phyloP scores from a whole-genome alignment of 2,329 filamentous ascomycete species.

The Colletotrichum euphorbiae region DNA sequence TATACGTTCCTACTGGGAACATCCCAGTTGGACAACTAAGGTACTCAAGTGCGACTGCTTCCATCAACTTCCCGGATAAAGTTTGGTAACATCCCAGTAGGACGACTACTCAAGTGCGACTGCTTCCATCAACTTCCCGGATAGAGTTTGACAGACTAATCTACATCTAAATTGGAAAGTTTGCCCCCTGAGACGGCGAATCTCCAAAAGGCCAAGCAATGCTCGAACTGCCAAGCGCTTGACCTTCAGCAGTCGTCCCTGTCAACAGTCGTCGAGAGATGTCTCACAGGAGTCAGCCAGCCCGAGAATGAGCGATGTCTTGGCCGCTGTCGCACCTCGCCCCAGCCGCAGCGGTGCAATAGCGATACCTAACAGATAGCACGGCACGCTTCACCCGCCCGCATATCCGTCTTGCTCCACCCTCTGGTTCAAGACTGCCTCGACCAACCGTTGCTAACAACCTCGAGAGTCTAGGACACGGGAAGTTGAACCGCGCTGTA shows the following conservation, averaged over 20 bases:
- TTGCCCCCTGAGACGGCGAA: constrained; percentile 29
- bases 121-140: background rate
- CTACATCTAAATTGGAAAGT: constrained; percentile 17
- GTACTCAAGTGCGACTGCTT: background rate
- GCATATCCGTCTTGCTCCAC: constrained; percentile 16
- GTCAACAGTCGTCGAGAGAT: constrained; percentile 1
- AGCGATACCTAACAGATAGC: background rate
- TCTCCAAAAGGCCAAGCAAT: constrained; percentile 18
- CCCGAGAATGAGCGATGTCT: constrained; percentile 9
- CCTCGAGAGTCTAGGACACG: constrained; percentile 15
- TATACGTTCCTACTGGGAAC: too few species aligned
- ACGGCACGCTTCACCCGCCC: constrained; percentile 13
- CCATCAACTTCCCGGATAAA: constrained; percentile 3
- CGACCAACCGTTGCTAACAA: constrained; percentile 14
- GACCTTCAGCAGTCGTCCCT: constrained; percentile 18
- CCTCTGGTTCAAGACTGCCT: constrained; percentile 4
- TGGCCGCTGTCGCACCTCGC: constrained; percentile 20
- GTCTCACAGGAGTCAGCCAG: constrained; percentile 20
- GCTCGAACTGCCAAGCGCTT: constrained; percentile 19
- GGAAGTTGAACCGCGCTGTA: constrained; percentile 15
- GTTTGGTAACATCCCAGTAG: constrained; percentile 32
- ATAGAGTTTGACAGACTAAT: constrained; percentile 28
- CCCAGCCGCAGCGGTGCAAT: constrained; percentile 14
- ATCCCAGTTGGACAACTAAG: constrained; percentile 1
- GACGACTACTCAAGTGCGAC: background rate